Base-by-base conservation (phyloP, 2,329 filamentous ascomycete genomes). In the Ophiostoma himal-ulmi region DNA sequence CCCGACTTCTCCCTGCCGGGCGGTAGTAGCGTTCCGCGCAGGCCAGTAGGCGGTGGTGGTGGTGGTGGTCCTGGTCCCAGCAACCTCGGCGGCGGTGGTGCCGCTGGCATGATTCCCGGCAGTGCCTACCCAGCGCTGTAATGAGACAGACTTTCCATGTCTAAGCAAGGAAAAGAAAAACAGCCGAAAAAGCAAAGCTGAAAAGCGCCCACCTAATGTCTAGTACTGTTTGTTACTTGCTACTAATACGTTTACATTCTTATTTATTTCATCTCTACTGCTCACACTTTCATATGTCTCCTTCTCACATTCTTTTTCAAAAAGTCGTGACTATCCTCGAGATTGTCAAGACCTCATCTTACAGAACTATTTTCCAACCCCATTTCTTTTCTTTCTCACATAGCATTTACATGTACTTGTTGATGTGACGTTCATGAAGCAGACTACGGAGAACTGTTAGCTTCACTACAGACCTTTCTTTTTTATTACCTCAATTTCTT, bases 1-100 rank as follows among this genome's bases (percentile, higher is more conserved):
- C 93, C 94, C 0, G 93, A 97, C 78, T 97, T 97, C 80, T 86
- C 90, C 74, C 78, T 97, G 37, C 89, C 71, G 1, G 64, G 39
- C 64, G 36, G 10, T 67, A 67, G 64, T 22, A n/a, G 89, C 1
- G 80, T 80, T 14, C 44, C 60, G 36, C 69, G 70, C 48, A 36
- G 71, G 64, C 57, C 44, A n/a, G 71, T 73, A 30, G 73, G 73
- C 4, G 57, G 37, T n/a, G 57, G 44, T 44, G 39, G 44, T 44
- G 39, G 39, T 1, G 44, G 44, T 10, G 52, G 67, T 17, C 67
- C 54, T 36, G 72, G 71, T 13, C 62, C 57, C 69, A 68, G 62
- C 69, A 73, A 36, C n/a, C 68, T 74, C 66, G 74, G 78, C 34
- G 75, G 75, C 72, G 72, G 78, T 30, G 77, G 75, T 67, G 77